Conservation (phyloP, 73 alveolate genomes). For the Tetrahymena elliotti region DNA sequence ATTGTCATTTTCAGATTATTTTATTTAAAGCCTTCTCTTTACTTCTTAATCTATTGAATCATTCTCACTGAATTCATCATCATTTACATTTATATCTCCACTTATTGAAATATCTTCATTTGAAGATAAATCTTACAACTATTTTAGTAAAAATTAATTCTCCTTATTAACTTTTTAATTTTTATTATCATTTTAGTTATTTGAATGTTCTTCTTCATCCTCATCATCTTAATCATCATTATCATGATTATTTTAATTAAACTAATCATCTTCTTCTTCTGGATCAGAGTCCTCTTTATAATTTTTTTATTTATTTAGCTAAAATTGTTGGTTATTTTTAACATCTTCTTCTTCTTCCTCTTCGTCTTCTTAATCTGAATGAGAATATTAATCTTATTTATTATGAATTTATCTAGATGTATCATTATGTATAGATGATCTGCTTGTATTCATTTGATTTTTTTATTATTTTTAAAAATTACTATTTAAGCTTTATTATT, state of each 20-base stretch:
- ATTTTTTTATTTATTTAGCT: not conserved
- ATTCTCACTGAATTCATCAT: not conserved
- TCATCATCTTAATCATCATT: not conserved
- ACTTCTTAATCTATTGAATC: not conserved
- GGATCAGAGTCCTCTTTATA: not conserved
- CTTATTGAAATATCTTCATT: not conserved
- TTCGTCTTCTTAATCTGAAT: not conserved
- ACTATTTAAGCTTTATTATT: not conserved
- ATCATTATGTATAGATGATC: not conserved
- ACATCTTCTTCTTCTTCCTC: not conserved
- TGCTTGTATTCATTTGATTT: not conserved
- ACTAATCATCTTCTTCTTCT: not conserved
- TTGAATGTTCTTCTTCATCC: too few relatives aligned
- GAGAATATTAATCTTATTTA: not conserved
- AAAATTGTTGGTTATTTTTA: too few relatives aligned
- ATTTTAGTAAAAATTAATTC: too few relatives aligned
- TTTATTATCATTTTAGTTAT: too few relatives aligned
- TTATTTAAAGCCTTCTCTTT: not conserved
- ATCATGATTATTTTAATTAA: not conserved
- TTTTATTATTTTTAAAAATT: not conserved
- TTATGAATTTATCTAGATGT: not conserved
- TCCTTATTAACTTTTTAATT: not conserved
- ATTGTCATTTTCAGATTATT: not conserved
- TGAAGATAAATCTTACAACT: not conserved
- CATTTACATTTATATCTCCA: not conserved